Evolutionary conservation across 495 filamentous ascomycete genomes (phyloP).

Genomic region (Filosporella fistucella): DNA sequence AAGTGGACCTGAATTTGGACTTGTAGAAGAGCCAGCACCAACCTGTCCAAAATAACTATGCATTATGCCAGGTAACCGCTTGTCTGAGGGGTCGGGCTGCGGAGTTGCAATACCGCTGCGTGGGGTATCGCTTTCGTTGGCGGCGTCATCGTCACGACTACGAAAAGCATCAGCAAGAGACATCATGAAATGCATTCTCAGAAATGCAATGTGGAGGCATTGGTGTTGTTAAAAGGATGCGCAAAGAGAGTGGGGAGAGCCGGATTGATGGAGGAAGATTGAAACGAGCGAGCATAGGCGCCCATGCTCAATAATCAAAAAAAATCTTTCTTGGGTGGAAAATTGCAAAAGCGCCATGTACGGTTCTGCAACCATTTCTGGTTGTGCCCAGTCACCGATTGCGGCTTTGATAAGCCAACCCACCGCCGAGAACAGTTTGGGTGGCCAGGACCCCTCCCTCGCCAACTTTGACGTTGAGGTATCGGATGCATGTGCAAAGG

Average conservation of each 20-base stretch:
- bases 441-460: too few species aligned
- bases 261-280: not conserved
- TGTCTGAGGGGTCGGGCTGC: slow-evolving; percentile 83
- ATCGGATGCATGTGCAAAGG: slow-evolving; percentile 20
- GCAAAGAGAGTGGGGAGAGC: not conserved
- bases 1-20: slow-evolving; percentile 35
- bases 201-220: slow-evolving; percentile 10
- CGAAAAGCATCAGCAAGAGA: slow-evolving; percentile 20
- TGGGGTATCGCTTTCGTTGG: slow-evolving; percentile 77
- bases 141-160: slow-evolving; percentile 57
- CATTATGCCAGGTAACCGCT: slow-evolving; percentile 84
- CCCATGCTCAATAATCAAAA: slow-evolving; percentile 7
- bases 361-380: slow-evolving; percentile 5
- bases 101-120: slow-evolving; percentile 84
- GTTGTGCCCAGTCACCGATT: slow-evolving; percentile 19
- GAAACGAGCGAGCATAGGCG: not conserved
- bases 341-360: slow-evolving; percentile 12
- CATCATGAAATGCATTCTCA: slow-evolving; percentile 10
- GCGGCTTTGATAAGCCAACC: slow-evolving; percentile 25
- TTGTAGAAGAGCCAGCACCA: slow-evolving; percentile 61
- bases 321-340: slow-evolving; percentile 11
- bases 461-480: slow-evolving; percentile 20
- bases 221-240: slow-evolving; percentile 3
- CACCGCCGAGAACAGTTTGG: too few species aligned
- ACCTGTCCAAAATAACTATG: slow-evolving; percentile 94